Conservation (phyloP, 2,329 filamentous ascomycete species). For the Neurospora sp. region DNA sequence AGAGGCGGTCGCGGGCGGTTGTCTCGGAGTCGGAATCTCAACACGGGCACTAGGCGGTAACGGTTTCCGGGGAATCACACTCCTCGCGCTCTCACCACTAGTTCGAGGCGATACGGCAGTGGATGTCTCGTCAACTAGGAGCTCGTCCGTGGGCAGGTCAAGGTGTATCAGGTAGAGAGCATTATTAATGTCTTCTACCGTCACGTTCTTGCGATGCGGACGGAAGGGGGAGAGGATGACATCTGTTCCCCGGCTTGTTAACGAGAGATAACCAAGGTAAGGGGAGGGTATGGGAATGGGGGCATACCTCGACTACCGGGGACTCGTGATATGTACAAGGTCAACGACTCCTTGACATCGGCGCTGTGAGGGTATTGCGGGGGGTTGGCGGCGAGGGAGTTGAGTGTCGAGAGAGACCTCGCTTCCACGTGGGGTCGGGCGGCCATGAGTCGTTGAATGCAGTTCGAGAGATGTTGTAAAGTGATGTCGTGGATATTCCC, state of each 20-base stretch:
- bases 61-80: constrained; percentile 42
- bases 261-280: constrained; percentile 1
- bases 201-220: constrained; percentile 80
- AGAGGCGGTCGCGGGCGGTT: background rate
- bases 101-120: constrained; percentile 25
- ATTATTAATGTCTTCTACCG: constrained; percentile 73
- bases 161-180: constrained; percentile 90
- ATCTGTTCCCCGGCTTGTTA: constrained; percentile 43
- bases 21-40: background rate
- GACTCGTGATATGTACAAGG: constrained; percentile 86
- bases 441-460: constrained; percentile 6
- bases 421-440: constrained; percentile 53
- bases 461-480: background rate
- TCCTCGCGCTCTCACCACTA: constrained; percentile 33
- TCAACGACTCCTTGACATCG: constrained; percentile 59
- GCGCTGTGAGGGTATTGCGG: constrained; percentile 77
- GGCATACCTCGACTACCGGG: constrained; percentile 75
- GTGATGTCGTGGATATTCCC: background rate
- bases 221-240: constrained; percentile 87
- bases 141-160: constrained; percentile 49
- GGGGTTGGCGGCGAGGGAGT: constrained; percentile 73
- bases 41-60: constrained; percentile 26
- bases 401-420: constrained; percentile 70
- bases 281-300: background rate
- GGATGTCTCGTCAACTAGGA: constrained; percentile 21